Conservation (phyloP, 805 yeast species). For the Kurtzmaniella cleridarum region DNA sequence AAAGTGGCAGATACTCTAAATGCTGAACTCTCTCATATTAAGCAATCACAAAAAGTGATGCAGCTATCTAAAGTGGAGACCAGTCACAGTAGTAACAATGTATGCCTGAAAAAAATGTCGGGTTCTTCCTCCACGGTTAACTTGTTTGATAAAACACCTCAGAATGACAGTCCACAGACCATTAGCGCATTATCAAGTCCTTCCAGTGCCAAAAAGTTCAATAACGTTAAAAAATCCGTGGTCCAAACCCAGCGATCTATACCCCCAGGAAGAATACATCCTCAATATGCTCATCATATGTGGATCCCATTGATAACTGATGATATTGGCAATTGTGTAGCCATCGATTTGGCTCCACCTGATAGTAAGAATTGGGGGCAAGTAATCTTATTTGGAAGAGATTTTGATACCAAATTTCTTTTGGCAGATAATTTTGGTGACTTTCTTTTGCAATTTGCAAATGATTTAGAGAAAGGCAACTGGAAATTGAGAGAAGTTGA, state of each 20-base stretch:
- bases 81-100: constrained; percentile 12
- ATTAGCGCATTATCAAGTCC: constrained; percentile 4
- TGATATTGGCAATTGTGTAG: constrained; percentile 86
- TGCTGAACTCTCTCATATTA: constrained; percentile 16
- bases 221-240: background rate
- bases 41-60: constrained; percentile 12
- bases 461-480: constrained; percentile 81
- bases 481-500: constrained; percentile 66
- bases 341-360: constrained; percentile 70
- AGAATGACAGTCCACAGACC: constrained; percentile 7
- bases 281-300: constrained; percentile 77
- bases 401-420: constrained; percentile 83
- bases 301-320: constrained; percentile 95
- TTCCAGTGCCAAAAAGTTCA: background rate
- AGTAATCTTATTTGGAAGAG: constrained; percentile 89
- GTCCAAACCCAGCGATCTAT: constrained; percentile 54
- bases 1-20: constrained; percentile 48
- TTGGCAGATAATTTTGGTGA: constrained; percentile 88
- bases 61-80: constrained; percentile 18
- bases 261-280: constrained; percentile 72
- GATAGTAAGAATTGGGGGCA: constrained; percentile 72
- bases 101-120: constrained; percentile 4
- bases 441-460: constrained; percentile 74
- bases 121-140: constrained; percentile 3
- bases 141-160: constrained; percentile 1